Evolutionary conservation across 257 asterid species (phyloP), one percentile per base, ranked within the genome.

Genomic region (Marsdenia floribunda): DNA sequence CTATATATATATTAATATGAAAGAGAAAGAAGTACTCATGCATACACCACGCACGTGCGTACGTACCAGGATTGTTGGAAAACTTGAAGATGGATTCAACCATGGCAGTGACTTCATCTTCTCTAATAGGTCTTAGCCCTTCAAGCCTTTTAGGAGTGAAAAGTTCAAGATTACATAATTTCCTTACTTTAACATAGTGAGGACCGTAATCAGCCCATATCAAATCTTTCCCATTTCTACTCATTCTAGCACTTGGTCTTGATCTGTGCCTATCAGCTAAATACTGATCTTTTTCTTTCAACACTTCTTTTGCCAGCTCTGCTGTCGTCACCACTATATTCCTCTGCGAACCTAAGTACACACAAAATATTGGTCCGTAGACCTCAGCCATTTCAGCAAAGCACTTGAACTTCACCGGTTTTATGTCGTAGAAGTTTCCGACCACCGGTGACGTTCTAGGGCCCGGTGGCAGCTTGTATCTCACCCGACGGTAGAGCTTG

Each of bases 201-300:
- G 97, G 95, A 0, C 98, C 97, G 44, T 93, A 93, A 69, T 89
- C 98, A 0, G 97, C 85, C 98, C 98, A 93, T 18, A 93, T 91
- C 80, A 93, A 81, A 70, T 91, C 98, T 86, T 79, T 81, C 11
- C 97, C 97, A 58, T 90, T 88, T 58, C 87, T 83, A 75, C 97
- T 92, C 65, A 92, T 87, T 82, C 79, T 90, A 9, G 90, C 95
- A 9, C 95, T 88, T 9, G 97, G 82, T 61, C 97, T 78, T 53
- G 81, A 85, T 70, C 97, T 83, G 37, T 90, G 90, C 61, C 96
- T 86, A 44, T 92, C 95, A 11, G 97, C 93, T 33, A 90, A 88
- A 77, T 88, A 95, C 73, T 92, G 96, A 49, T 92, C 97, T 73
- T 92, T 85, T 79, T 92, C 97, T 42, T 90, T 92, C 64, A 92